A percentile compares a stretch with the other conserved stretches of the same genome.
Conservation (phyloP, 2,329 filamentous ascomycete genomes). For the Aspergillus fumigatus region DNA sequence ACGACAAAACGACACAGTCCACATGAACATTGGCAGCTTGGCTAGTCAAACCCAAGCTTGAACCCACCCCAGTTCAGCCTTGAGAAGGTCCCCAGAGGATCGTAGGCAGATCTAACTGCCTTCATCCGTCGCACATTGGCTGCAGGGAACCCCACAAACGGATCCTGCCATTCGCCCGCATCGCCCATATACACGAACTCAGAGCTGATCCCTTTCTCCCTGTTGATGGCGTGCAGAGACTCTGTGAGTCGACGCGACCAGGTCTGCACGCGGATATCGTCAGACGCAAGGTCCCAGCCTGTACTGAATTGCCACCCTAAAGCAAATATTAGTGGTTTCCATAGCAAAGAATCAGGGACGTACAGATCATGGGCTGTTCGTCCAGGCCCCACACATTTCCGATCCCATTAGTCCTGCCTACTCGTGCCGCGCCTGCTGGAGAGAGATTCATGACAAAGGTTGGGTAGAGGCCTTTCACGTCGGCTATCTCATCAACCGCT, state of each 20-base stretch:
- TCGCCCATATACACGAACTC: conserved; percentile 40
- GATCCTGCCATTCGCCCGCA: conserved; percentile 36
- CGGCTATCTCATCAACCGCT: conserved; percentile 28
- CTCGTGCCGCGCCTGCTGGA: conserved; percentile 21
- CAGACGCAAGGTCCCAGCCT: conserved; percentile 31
- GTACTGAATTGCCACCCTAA: conserved; percentile 39
- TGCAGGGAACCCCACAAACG: conserved; percentile 27
- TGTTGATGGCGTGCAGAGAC: conserved; percentile 28
- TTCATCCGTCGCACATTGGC: conserved; percentile 34
- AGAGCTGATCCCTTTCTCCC: conserved; percentile 23
- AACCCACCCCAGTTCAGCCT: conserved; percentile 36
- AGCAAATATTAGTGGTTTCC: neutral
- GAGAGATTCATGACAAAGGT: conserved; percentile 35
- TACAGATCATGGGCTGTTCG: conserved; percentile 29
- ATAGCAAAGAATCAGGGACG: conserved; percentile 2
- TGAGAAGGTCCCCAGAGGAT: conserved; percentile 29
- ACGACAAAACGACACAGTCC: no score
- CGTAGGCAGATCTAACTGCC: conserved; percentile 27
- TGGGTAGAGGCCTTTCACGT: conserved; percentile 35
- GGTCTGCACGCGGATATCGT: conserved; percentile 33
- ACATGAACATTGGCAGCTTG: no score
- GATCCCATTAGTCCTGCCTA: conserved; percentile 33
- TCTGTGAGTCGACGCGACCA: conserved; percentile 29
- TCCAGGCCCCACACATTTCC: conserved; percentile 39
- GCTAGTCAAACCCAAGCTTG: conserved; percentile 10